Base-by-base conservation (phyloP, 164 flowering plant species). In the Piper longum region DNA sequence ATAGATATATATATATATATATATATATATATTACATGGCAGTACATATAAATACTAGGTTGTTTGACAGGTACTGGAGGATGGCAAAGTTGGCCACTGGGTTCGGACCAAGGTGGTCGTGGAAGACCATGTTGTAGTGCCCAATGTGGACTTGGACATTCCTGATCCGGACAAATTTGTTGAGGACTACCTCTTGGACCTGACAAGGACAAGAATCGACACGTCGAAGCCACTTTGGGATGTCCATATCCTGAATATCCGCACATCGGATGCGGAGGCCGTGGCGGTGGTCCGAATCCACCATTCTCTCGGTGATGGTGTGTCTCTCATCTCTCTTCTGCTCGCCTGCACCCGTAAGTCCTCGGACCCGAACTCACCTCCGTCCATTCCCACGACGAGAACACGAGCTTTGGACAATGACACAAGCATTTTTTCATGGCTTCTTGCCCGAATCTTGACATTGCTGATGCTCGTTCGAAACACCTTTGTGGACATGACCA, bases 301-400 rank as follows among this genome's bases (percentile, higher is more conserved):
- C 72, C 95, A 87, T 70, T 85, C 96, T 0, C 66, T 86, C 11
- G 92, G 96, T 9, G 92, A 88, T 58, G 92, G 90, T 16, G 58
- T 72, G 12, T 88, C 92, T 2, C 79, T 86, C 18, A 75, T 86
- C 57, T 78, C 86, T 12, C 81, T 84, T 9, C 65, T 83, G 5
- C 73, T 83, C 8, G 82, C 89, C n/a, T 77, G 81, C 61, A 79
- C 85, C 8, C 73, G 82, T 3, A 73, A 77, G 67, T 54, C 69
- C 19, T 58, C 81, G 0, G 72, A 86, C 62, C 87, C 81, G 0
- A 45, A 70, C 4, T 74, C 79, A 4, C 56, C 80, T 36, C 92
- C 96, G 0, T 70, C 84, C 0, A 12, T 82, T 60, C 84, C 84
- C 0, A 43, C n/a, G 19, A 59, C 41, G 43, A 82, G 72, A 57